Base-by-base conservation (phyloP, 768 basidiomycete species). In the Daedaleopsis nitida region DNA sequence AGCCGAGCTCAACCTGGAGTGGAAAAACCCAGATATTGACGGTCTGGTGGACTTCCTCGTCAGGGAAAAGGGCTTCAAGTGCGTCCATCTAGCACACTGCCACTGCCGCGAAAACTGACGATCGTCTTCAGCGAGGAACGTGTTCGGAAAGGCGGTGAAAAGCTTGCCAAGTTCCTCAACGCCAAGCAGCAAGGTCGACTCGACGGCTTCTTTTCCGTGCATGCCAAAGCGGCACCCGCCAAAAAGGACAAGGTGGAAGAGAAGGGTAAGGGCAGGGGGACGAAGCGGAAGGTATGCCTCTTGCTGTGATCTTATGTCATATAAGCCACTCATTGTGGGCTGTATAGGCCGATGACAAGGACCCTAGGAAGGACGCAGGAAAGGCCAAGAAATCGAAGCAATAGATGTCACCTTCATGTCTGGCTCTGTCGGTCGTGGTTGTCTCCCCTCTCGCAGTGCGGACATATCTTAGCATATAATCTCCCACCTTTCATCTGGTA, bases 21-120 rank as follows among this genome's bases (percentile, higher is more conserved):
- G 97, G 97, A 92, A 86, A 59, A 83, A 83, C 62, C 97, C 97
- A 1, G 94, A 99, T 65, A 79, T 95, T 1, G 95, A 98, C 8
- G 96, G 96, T 8, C 80, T 99, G 4, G 87, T 99, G 5, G 85
- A 98, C 48, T 99, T 98, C 76, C 73, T 99, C 23, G 96, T 98
- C 16, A 86, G 77, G 39, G 92, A 98, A 70, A 98, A 99, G 72
- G 97, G 97, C 7, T 99, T 99, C 86, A 96, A 89, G 96, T 97
- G 65, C 59, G 88, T 77, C 35, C 51, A 48, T 57, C 52, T 24
- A 17, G 39, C 11, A 24, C 47, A 14, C 11, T 9, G 14, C 5
- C 14, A 5, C 12, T 34, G 53, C 42, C 13, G 24, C 17, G 50
- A 19, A 37, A 21, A 17, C n/a, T 52, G 43, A 32, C 50, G 19